Evolutionary conservation across 192 early-diverging fungal species (phyloP).

Genomic region (Backusella parvicylindrica): DNA sequence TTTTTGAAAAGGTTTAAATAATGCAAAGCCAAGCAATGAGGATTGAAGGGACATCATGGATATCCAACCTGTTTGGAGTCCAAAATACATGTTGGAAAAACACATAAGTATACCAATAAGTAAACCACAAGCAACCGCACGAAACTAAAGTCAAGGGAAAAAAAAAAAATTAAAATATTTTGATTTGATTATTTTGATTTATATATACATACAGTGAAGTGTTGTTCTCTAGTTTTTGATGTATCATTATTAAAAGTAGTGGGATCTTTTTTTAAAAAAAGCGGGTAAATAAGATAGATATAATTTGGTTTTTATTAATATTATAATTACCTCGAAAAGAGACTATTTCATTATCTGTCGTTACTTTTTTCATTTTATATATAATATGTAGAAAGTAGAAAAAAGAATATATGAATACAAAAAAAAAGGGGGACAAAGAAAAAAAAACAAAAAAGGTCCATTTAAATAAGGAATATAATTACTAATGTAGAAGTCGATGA

Average conservation of each 20-base stretch:
- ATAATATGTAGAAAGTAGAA: not conserved
- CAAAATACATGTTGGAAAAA: conserved; percentile 90
- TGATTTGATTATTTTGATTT: not conserved
- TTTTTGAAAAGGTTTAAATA: conserved; percentile 60
- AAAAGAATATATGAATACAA: not conserved
- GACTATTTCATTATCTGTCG: not conserved
- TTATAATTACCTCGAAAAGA: not conserved
- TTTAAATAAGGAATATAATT: not conserved
- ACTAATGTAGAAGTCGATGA: not conserved
- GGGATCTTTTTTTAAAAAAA: not conserved
- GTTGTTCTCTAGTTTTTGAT: not conserved
- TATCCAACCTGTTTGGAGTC: conserved; percentile 79
- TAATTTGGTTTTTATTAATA: not conserved
- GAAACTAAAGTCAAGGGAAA: too few species aligned
- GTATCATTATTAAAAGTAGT: not conserved
- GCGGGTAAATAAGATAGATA: too few species aligned
- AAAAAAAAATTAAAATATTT: too few species aligned
- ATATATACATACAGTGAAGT: not conserved
- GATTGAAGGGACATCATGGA: conserved; percentile 77
- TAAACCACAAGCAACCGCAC: conserved; percentile 56
- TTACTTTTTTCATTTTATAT: not conserved
- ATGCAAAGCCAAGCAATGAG: conserved; percentile 71
- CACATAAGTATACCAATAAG: conserved; percentile 65
- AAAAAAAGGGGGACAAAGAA: not conserved
- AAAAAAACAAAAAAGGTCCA: not conserved